Evolutionary conservation across 2,329 filamentous ascomycete genomes (phyloP), one percentile per base, ranked within the genome.

Genomic region (Lomentospora prolificans): DNA sequence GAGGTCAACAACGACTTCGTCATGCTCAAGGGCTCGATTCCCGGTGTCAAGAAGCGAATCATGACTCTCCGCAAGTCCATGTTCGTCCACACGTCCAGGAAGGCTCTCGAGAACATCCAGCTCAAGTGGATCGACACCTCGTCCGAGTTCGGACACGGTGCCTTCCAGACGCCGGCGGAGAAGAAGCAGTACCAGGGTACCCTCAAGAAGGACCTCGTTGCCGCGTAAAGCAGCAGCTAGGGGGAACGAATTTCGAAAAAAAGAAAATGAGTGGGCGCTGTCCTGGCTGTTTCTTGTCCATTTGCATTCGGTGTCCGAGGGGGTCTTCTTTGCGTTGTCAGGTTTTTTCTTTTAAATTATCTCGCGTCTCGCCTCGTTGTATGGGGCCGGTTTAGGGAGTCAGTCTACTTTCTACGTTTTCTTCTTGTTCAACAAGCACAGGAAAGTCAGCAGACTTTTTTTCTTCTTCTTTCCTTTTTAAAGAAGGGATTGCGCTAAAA

Each of bases 91-190:
- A 97, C 91, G 67, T 96, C 88, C 72, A 84, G 94, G 74, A 90
- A 87, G 75, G 89, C 94, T 57, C 83, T 96, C 71, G 94, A 99
- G 87, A 97, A 99, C 89, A 89, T 97, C 75, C 89, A 92, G 72
- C 89, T 99, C 81, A 99, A 99, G 81, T 99, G 94, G 94, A 99
- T 99, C 87, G 94, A 99, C 72, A 99, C 94, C 69, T 96, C 91
- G 61, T 96, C 91, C 80, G 95, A 99, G 84, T 99, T 99, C 77
- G 94, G 94, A 78, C 94, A 99, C 82, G 94, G 94, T 85, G 92
- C 90, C 70, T 99, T 95, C 90, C 94, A 99, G 84, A 99, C 94
- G 63, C 81, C 87, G 65, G 87, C 89, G 72, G 94, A 99, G 88
- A 99, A 99, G 90, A 89, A 88, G 80, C 85, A 90, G 74, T 94